Conservation (phyloP, 2,329 filamentous ascomycete species). For the Dothiorella sarmentorum region DNA sequence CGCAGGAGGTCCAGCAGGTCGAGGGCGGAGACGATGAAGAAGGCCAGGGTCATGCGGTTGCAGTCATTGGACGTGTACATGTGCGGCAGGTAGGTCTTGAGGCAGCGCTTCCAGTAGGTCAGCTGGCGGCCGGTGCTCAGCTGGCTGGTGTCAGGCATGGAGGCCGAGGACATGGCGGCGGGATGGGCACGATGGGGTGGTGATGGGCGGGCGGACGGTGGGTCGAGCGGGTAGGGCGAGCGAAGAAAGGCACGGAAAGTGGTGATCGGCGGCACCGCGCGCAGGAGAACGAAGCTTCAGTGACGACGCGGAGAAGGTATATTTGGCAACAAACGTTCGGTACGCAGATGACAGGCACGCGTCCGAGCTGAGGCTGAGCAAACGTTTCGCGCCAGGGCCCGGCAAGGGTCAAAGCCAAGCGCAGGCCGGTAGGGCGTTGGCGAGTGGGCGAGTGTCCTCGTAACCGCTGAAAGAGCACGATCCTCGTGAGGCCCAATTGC, state of each 20-base stretch:
- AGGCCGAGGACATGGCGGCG: background rate
- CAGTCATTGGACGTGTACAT: conserved; percentile 87
- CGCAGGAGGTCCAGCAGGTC: conserved; percentile 70
- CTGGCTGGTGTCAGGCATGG: conserved; percentile 11
- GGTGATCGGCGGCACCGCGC: background rate
- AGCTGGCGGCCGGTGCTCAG: conserved; percentile 57
- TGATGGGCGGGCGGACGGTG: background rate
- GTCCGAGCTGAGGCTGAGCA: conserved; percentile 3
- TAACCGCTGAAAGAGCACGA: conserved; percentile 8
- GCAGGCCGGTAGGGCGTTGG: background rate
- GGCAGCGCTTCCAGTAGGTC: conserved; percentile 89
- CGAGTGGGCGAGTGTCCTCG: conserved; percentile 2
- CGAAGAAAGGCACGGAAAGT: background rate
- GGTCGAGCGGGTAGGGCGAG: conserved; percentile 11
- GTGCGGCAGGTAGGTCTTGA: conserved; percentile 74
- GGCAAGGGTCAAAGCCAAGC: background rate
- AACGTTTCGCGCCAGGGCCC: background rate
- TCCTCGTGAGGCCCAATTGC: conserved; percentile 11
- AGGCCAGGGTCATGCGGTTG: conserved; percentile 83
- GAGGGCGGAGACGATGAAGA: conserved; percentile 82
- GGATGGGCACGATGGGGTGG: background rate
- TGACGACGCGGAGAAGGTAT: background rate
- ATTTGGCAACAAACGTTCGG: conserved; percentile 10
- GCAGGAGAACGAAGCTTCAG: background rate
- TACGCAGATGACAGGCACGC: background rate